phyloP scores from a whole-genome alignment of 2,329 filamentous ascomycete species.

The Rhynchosporium graminicola region DNA sequence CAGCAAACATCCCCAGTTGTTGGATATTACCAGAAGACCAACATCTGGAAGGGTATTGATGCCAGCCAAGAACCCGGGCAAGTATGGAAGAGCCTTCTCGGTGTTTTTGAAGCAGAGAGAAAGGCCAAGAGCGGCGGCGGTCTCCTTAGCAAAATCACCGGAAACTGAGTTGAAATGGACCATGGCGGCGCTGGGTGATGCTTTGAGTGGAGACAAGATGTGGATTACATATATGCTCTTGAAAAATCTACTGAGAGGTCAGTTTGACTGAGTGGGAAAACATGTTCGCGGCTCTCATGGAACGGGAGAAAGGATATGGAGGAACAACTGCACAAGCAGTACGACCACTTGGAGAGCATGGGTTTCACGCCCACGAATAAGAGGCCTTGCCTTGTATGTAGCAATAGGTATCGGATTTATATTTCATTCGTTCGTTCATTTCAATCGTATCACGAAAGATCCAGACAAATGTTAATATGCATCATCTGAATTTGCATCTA shows the following conservation, averaged over 20 bases:
- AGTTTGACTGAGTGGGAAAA: slow-evolving; percentile 29
- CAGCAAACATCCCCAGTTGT: slow-evolving; percentile 90
- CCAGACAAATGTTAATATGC: slow-evolving; percentile 18
- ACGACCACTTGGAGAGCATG: slow-evolving; percentile 34
- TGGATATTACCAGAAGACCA: slow-evolving; percentile 93
- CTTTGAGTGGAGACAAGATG: slow-evolving; percentile 11
- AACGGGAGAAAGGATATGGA: slow-evolving; percentile 15
- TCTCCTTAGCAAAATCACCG: slow-evolving; percentile 41
- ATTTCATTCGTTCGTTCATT: slow-evolving; percentile 6
- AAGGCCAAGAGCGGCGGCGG: slow-evolving; percentile 36
- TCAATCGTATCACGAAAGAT: slow-evolving; percentile 19
- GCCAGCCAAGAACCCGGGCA: slow-evolving; percentile 93
- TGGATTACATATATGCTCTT: slow-evolving; percentile 37
- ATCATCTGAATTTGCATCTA: slow-evolving; percentile 2
- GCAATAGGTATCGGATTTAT: slow-evolving; percentile 28
- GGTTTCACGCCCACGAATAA: slow-evolving; percentile 31
- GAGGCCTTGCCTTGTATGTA: slow-evolving; percentile 33
- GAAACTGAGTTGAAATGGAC: slow-evolving; percentile 28
- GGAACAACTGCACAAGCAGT: slow-evolving; percentile 32
- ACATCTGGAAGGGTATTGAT: slow-evolving; percentile 95
- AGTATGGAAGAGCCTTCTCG: slow-evolving; percentile 91
- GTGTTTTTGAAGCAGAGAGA: slow-evolving; percentile 73
- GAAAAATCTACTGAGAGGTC: slow-evolving; percentile 31
- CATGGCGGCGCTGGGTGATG: slow-evolving; percentile 6
- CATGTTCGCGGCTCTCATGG: slow-evolving; percentile 29